Evolutionary conservation across 441 rosid genomes (phyloP).

Genomic region (Aleurites moluccanus): DNA sequence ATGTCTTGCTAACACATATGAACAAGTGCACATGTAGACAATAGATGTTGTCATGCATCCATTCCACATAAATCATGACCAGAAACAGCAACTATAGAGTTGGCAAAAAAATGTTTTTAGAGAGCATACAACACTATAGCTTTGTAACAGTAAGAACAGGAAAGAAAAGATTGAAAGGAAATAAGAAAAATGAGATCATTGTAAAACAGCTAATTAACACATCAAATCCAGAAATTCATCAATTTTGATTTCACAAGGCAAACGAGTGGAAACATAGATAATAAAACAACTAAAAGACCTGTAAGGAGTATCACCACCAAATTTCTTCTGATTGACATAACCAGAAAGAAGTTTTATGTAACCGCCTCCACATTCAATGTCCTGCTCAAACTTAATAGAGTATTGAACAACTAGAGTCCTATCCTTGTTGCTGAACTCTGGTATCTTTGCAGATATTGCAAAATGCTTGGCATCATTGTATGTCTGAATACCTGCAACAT

Average conservation of each 20-base stretch:
- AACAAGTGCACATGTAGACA: neutral
- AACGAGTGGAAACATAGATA: neutral
- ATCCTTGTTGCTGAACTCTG: slow-evolving; percentile 78
- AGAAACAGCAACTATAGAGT: neutral
- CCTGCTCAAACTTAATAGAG: slow-evolving; percentile 80
- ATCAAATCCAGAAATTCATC: neutral
- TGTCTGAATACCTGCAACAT: slow-evolving; percentile 76
- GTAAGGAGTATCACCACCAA: slow-evolving; percentile 88
- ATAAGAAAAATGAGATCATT: neutral
- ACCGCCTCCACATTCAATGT: slow-evolving; percentile 91
- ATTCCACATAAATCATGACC: neutral
- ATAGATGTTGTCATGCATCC: neutral
- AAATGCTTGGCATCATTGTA: slow-evolving; percentile 74
- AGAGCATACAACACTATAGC: neutral
- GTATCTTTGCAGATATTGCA: slow-evolving; percentile 85
- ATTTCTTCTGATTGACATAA: slow-evolving; percentile 85
- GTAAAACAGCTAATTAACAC: neutral
- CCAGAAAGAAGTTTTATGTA: slow-evolving; percentile 81
- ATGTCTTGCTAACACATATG: neutral
- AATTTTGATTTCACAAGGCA: neutral
- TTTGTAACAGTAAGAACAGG: neutral
- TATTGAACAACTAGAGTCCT: slow-evolving; percentile 78
- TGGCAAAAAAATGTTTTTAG: neutral
- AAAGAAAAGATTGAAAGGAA: neutral
- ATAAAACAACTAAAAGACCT: slow-evolving; percentile 39